Base-by-base conservation (phyloP, 2,329 filamentous ascomycete genomes). In the Pseudogymnoascus verrucosus region DNA sequence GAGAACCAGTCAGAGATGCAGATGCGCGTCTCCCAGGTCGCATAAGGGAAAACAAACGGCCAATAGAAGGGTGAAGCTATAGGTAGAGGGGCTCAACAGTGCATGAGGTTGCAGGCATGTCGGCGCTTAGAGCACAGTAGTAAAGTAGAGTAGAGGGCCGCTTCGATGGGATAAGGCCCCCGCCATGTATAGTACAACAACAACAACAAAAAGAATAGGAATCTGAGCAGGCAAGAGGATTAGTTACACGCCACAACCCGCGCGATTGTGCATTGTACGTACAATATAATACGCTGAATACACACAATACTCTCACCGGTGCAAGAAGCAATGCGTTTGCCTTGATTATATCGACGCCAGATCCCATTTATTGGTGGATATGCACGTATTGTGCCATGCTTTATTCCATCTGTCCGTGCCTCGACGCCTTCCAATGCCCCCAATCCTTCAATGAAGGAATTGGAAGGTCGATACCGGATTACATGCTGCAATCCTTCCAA, bases 21-120 rank as follows among this genome's bases (percentile, higher is more conserved):
- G 63, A 63, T 68, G 69, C 69, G 70, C 69, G 65, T 69, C 69
- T 71, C 66, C 67, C 65, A 51, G 34, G 31, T 63, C 54, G 37
- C 62, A 64, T 40, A 59, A 59, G 21, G 31, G 51, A 39, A 62
- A 44, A 37, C 61, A 61, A 10, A 10, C 44, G 26, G 19, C 64
- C 65, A 66, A 54, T 64, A 60, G 39, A 31, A 65, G 44, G 10
- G 26, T 31, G 19, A 59, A 59, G 11, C 21, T 11, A 31, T 28
- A 23, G 42, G 23, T 31, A 11, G 60, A 34, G 60, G 60, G 60
- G 36, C 63, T 64, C 63, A 62, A 60, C 62, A 37, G 51, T 62
- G 63, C 63, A 64, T 64, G 44, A 51, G 42, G 51, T 37, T 26
- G 51, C 63, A 65, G 63, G 64, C 28, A 37, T 62, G 31, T 61